Evolutionary conservation across 129 eudicot species (phyloP), one percentile per base, ranked within the genome.

Genomic region (Tagetes patula): DNA sequence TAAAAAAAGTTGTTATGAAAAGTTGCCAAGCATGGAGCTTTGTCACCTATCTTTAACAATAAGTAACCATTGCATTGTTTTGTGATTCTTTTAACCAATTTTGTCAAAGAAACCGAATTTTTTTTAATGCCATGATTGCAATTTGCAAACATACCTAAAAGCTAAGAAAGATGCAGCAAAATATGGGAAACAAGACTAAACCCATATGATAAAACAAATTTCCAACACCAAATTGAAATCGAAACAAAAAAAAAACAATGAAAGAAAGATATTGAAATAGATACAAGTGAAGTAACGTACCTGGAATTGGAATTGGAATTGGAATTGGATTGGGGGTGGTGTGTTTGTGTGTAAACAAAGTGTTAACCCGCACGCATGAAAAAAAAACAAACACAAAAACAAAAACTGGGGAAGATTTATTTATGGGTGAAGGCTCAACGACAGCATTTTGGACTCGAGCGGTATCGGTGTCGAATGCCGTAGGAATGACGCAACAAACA

Each of bases 371-470:
- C 20, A 20, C 27, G 27, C 48, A 43, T 43, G 48, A 43, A 43
- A 10, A 43, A 43, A 6, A 20, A 20, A 20, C 27, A 20, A 20
- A 20, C 27, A 20, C 27, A 20, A 20, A 20, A 20, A 20, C 27
- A 20, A 20, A 20, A 20, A 20, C 27, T 14, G 3, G 34, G 70
- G 14, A 8, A 4, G n/a, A 4, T 0, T 32, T 6, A 13, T 30
- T 75, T 50, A 42, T 66, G 76, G 76, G 69, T 72, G 34, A 62
- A 60, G 34, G 39, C n/a, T 49, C 14, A 12, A 27, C 36, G 54
- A 38, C 71, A 55, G 49, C 65, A 52, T 36, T 53, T 74, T 74
- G 70, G 72, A 74, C 79, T 38, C 36, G 13, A 14, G 65, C 34
- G 71, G 13, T 27, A 5, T 32, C 49, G 52, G 52, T 40, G 36